These are phyloP conservation scores for Podaxis sp. DNA, from an alignment of 768 basidiomycete species.

Conservation along the genomic window DNA sequence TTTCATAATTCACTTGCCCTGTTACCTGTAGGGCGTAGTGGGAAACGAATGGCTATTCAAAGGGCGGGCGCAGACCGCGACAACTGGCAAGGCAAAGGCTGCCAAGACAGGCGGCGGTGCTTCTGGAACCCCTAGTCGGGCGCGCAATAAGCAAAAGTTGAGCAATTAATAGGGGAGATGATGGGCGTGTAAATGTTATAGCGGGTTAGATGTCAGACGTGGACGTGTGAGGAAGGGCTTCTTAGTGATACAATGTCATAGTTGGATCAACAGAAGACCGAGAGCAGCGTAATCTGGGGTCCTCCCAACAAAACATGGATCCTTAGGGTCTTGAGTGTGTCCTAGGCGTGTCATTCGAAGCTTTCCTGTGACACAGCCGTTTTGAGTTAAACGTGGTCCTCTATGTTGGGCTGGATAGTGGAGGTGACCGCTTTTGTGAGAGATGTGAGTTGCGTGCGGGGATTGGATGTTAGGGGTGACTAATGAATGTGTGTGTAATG, in stretches of 20 bases:
- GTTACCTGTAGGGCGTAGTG: background rate
- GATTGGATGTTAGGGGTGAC: background rate
- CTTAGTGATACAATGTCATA: background rate
- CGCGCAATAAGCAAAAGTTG: background rate
- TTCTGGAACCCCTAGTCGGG: background rate
- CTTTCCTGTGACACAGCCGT: background rate
- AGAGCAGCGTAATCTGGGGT: constrained; percentile 2
- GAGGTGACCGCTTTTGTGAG: background rate
- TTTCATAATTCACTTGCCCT: background rate
- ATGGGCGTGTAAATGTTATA: background rate
- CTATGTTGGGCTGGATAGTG: background rate
- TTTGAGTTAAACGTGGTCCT: background rate
- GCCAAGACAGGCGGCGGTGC: background rate
- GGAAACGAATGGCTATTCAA: background rate
- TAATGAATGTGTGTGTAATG: background rate
- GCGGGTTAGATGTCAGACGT: background rate
- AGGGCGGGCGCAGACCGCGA: background rate
- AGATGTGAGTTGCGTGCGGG: background rate
- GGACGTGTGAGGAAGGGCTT: background rate
- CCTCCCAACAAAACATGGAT: background rate
- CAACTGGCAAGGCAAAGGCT: background rate
- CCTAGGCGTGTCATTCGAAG: background rate
- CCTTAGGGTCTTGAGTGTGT: background rate
- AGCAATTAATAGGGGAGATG: background rate
- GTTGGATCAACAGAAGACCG: background rate